These are phyloP conservation scores for Pleurotus citrinopileatus DNA, from an alignment of 768 basidiomycete species.

Conservation along the genomic window DNA sequence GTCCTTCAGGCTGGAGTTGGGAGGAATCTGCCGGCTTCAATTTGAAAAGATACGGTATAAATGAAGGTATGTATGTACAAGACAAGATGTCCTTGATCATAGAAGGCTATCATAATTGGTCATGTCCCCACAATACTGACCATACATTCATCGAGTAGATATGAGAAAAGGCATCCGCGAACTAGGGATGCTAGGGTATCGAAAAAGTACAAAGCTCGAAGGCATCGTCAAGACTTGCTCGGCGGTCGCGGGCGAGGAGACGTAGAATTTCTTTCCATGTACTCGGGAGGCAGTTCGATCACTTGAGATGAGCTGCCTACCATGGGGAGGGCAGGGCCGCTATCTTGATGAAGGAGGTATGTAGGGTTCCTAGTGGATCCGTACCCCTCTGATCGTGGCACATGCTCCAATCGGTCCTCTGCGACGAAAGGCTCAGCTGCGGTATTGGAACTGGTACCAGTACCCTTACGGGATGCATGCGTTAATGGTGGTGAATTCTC, in stretches of 20 bases:
- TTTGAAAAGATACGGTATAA: too few species aligned
- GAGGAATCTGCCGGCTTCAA: too few species aligned
- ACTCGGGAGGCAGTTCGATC: constrained; percentile 59
- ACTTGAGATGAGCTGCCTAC: constrained; percentile 45
- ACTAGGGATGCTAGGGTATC: neutral
- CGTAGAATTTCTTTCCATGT: constrained; percentile 23
- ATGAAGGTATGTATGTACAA: too few species aligned
- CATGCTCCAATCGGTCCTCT: constrained; percentile 6
- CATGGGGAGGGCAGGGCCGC: constrained; percentile 54
- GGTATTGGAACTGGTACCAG: constrained; percentile 1
- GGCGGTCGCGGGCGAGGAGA: neutral
- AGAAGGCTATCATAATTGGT: too few species aligned
- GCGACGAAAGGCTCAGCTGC: constrained; percentile 8
- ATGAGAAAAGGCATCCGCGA: too few species aligned
- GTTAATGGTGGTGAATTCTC: constrained; percentile 22
- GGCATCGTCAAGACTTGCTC: neutral
- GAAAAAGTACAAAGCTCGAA: neutral
- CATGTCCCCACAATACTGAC: too few species aligned
- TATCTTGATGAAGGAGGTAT: constrained; percentile 62
- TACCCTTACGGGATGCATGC: constrained; percentile 12
- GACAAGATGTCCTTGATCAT: too few species aligned
- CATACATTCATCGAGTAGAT: too few species aligned
- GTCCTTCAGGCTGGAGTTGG: too few species aligned
- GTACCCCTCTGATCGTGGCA: constrained; percentile 10
- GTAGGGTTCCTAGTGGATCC: constrained; percentile 27